Percentiles rank a stretch among this genome's conserved stretches.
These are phyloP conservation scores for Candida orba DNA, from an alignment of 805 yeast genomes.

Conservation along the genomic window DNA sequence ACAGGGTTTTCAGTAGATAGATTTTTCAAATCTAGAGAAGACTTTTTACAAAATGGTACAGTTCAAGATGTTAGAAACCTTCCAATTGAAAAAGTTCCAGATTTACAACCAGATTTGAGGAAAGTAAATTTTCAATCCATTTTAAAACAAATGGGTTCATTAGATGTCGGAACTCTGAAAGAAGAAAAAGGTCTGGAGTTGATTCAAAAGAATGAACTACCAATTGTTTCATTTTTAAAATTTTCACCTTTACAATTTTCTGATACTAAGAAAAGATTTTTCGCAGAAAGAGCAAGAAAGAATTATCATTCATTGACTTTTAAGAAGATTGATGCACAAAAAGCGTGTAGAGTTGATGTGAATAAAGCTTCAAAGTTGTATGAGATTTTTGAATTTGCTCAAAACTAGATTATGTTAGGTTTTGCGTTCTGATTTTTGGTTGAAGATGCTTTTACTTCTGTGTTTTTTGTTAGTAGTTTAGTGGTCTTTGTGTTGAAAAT, in stretches of 20 bases:
- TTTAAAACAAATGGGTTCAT: constrained; percentile 8
- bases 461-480: no score
- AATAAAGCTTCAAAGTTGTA: constrained; percentile 89
- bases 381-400: constrained; percentile 80
- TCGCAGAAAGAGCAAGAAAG: constrained; percentile 81
- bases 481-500: no score
- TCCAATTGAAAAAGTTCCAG: constrained; percentile 10
- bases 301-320: constrained; percentile 65
- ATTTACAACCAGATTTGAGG: constrained; percentile 14
- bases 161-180: constrained; percentile 9
- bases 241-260: constrained; percentile 20
- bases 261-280: constrained; percentile 75
- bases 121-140: constrained; percentile 9
- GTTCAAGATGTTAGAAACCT: constrained; percentile 20
- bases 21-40: background rate
- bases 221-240: constrained; percentile 13
- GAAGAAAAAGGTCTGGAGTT: constrained; percentile 4
- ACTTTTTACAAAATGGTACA: constrained; percentile 9
- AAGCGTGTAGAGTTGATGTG: constrained; percentile 95
- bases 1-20: background rate
- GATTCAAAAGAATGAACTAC: constrained; percentile 9
- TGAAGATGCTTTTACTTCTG: background rate
- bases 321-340: constrained; percentile 96
- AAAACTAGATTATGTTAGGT: background rate
- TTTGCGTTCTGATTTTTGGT: background rate